Evolutionary conservation across 495 filamentous ascomycete genomes (phyloP), one percentile per base, ranked within the genome.

Genomic region (Penicillium fimorum): DNA sequence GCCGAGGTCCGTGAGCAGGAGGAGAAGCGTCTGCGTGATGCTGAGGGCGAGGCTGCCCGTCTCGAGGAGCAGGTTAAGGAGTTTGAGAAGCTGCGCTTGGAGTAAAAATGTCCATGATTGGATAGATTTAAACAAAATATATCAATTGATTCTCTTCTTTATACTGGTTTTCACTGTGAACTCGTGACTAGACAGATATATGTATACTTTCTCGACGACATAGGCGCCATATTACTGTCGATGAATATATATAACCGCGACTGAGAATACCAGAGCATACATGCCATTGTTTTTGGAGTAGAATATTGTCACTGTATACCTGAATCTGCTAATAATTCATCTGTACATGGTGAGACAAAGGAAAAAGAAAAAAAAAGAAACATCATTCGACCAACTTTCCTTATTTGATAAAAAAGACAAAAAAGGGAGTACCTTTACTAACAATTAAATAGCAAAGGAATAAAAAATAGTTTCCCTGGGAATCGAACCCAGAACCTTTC

Each of bases 1-100:
- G 46, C 60, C 41, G 82, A 80, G 74, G 76, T 87, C 27, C 82
- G 80, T 17, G 82, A 83, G 73, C 71, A 75, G 13, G 79, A 87
- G 66, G 71, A 82, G 63, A 80, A 79, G 71, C 84, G 78, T 66
- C 68, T 85, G 29, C 73, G 71, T 27, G 82, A 86, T 72, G 71
- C 82, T 10, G 78, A 85, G 74, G 76, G 72, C 29, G 82, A 84
- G 70, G 70, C 64, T 47, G 75, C 73, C 55, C 75, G 72, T 24
- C 75, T 84, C 66, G 82, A 83, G 70, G 78, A 79, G 61, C 82
- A 76, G 66, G 71, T 76, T 44, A 71, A 69, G 56, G 76, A 76
- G 57, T 76, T 79, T 58, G 76, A 77, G 63, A 79, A 76, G 67
- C 63, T 79, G 54, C 71, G 75, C 29, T 38, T 79, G 60, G 75